Evolutionary conservation across 257 asterid genomes (phyloP), one percentile per base, ranked within the genome.

Genomic region (Mitragyna speciosa): DNA sequence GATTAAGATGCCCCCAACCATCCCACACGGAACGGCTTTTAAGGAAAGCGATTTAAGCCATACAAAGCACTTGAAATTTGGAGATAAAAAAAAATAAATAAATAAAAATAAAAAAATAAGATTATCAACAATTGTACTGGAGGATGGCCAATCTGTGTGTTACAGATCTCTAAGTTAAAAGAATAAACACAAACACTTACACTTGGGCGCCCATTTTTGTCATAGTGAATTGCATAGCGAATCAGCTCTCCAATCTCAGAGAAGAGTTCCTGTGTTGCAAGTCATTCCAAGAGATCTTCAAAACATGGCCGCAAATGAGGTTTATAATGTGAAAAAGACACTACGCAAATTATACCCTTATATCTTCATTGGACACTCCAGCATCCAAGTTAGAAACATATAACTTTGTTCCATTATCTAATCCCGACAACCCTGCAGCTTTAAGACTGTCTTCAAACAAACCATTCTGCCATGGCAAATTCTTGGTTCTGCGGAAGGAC

Each of bases 351-450:
- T 81, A 84, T 95, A 95, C 98, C 98, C 98, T 93, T 88, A 95
- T 95, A 81, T 95, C 98, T 84, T 93, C 92, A 80, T 82, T 93
- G 47, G 98, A 84, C 70, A 95, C 98, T 73, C 98, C 94, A 81
- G 16, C 28, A 28, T 89, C 96, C 95, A 95, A 87, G 88, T 93
- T 95, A 69, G 94, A 90, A 72, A 95, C 87, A 82, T 80, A 85
- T 33, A 91, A 71, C 82, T 87, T 88, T n/a, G 98, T 82, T 65
- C 93, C 96, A 81, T 77, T 86, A 72, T 88, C 98, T 84, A 89
- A 73, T 70, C 90, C 92, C 16, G 97, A 87, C 36, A 90, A 80
- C 72, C 98, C 98, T 79, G 93, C 97, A 78, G 97, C 95, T 90
- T 88, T 91, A 36, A 95, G 93, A 88, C 98, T 82, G 71, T 92